Evolutionary conservation across 192 early-diverging fungal genomes (phyloP).

Genomic region (Coemansia sp.): DNA sequence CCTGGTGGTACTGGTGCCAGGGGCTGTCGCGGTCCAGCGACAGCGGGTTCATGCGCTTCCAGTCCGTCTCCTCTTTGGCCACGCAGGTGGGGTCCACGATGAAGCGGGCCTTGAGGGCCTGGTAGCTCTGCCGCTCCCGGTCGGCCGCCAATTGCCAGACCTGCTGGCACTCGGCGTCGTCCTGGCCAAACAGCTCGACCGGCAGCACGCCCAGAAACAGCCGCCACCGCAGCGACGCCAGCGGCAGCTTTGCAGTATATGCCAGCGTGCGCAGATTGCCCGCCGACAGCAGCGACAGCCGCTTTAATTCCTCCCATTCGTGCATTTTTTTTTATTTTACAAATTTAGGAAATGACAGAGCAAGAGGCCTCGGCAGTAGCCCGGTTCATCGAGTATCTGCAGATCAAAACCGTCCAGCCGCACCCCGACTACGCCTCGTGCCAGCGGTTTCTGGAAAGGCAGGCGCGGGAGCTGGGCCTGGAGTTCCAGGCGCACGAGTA

Average conservation of each 20-base stretch:
- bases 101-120: constrained; percentile 14
- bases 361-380: too few species aligned
- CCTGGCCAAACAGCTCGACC: constrained; percentile 31
- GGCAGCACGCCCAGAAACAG: constrained; percentile 38
- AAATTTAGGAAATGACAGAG: neutral
- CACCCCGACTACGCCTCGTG: constrained; percentile 72
- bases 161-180: constrained; percentile 23
- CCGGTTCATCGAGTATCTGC: constrained; percentile 78
- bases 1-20: constrained; percentile 90
- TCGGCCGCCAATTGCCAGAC: constrained; percentile 21
- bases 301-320: constrained; percentile 38
- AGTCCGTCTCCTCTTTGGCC: constrained; percentile 46
- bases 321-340: neutral
- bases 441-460: constrained; percentile 60
- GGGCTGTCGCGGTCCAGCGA: constrained; percentile 84
- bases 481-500: constrained; percentile 51
- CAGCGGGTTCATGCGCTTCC: constrained; percentile 80
- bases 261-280: constrained; percentile 22
- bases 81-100: constrained; percentile 24
- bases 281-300: constrained; percentile 27
- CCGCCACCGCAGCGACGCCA: constrained; percentile 44
- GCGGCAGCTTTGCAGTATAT: constrained; percentile 21
- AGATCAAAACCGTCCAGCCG: constrained; percentile 83
- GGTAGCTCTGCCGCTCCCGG: constrained; percentile 40
- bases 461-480: constrained; percentile 71